Base-by-base conservation (phyloP, 352 stramenopile species). In the Phytophthora cryptogea region DNA sequence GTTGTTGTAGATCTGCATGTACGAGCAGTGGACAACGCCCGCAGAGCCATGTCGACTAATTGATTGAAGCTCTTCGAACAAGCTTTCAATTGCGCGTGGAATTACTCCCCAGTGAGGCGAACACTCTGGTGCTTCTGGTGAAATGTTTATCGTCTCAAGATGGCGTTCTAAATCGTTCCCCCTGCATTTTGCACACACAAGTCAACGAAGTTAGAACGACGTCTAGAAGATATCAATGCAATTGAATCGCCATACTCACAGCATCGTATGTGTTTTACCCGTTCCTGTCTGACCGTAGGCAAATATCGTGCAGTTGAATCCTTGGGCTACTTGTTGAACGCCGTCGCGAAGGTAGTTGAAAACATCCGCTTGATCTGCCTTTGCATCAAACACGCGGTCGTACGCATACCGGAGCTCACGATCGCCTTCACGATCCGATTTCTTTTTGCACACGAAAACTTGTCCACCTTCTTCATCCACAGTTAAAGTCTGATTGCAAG, bases 1-100 rank as follows among this genome's bases (percentile, higher is more conserved):
- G 54, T 91, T 93, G 58, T 91, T 90, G 78, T 97, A 97, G 53
- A 97, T 90, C 50, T 97, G 89, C 74, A 97, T 92, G 54, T 96
- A 96, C 30, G 89, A 97, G 54, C 86, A 93, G 61, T 94, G 83
- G 6, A 97, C 85, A 1, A 90, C 66, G 5, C 71, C 81, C 9
- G 80, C 78, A 0, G 74, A 86, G 14, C 83, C 81, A 14, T 83
- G 63, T 4, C 39, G 51, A 14, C 68, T 59, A 16, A 89, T 86
- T 9, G 78, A 69, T 16, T 56, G 56, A 37, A 92, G 65, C 47
- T 92, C 86, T 14, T 89, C 67, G 55, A 97, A 97, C 10, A 97
- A 62, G 46, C 83, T 82, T 45, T 83, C 67, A n/a, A 97, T 76
- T 1, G 90, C 85, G 31, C 88, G 80, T 28, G 90, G 89, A 45